Conservation (phyloP, 805 yeast genomes). For the Priceomyces castillae region DNA sequence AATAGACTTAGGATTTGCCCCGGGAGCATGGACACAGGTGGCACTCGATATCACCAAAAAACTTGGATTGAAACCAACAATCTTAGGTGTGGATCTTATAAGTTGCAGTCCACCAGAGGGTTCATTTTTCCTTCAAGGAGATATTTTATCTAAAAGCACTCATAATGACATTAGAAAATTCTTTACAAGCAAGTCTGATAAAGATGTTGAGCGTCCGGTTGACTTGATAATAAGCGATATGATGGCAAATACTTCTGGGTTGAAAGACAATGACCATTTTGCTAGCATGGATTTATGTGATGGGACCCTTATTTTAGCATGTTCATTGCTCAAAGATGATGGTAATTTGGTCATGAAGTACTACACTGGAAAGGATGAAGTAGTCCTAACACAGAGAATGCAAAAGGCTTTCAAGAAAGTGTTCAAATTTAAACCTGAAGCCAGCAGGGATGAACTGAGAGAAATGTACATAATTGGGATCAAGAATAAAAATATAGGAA, state of each 20-base stretch:
- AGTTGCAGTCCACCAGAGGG: constrained; percentile 37
- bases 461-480: constrained; percentile 80
- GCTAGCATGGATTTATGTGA: constrained; percentile 89
- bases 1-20: constrained; percentile 89
- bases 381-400: constrained; percentile 56
- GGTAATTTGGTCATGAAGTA: constrained; percentile 83
- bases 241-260: constrained; percentile 92
- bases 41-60: constrained; percentile 48
- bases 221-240: constrained; percentile 65
- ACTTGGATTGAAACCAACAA: constrained; percentile 45
- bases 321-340: constrained; percentile 62
- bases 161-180: constrained; percentile 54
- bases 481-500: constrained; percentile 36
- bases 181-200: constrained; percentile 35
- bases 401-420: constrained; percentile 61
- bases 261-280: constrained; percentile 75
- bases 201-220: constrained; percentile 16
- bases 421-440: constrained; percentile 70
- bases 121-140: constrained; percentile 38
- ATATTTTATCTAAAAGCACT: constrained; percentile 43
- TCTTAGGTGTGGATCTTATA: constrained; percentile 67
- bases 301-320: constrained; percentile 78
- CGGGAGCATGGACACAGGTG: constrained; percentile 94
- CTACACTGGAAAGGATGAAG: constrained; percentile 80
- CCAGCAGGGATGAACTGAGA: constrained; percentile 74